Percentiles rank a stretch among this genome's conserved stretches.
phyloP scores from a whole-genome alignment of 129 eudicot genomes.

The Cynara cardunculus region DNA sequence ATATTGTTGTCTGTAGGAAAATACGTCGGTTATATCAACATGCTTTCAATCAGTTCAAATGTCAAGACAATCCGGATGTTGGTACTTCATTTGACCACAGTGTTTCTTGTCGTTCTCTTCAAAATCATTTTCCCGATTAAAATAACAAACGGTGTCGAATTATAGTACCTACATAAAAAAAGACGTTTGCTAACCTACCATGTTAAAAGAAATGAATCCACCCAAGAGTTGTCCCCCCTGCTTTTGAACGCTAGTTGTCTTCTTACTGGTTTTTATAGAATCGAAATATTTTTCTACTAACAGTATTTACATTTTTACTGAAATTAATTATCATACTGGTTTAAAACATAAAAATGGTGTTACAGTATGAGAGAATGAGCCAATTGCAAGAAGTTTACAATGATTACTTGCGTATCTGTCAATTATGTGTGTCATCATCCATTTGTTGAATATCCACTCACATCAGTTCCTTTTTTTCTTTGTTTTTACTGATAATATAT shows the following conservation, averaged over 20 bases:
- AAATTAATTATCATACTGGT: background rate
- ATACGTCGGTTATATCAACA: background rate
- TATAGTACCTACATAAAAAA: conserved; percentile 12
- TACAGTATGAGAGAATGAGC: background rate
- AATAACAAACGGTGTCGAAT: background rate
- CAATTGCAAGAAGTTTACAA: background rate
- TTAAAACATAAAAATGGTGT: too few relatives aligned
- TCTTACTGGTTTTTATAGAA: background rate
- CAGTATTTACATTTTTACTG: background rate
- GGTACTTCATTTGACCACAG: background rate
- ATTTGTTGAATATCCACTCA: background rate
- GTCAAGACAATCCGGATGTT: background rate
- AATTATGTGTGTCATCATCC: background rate
- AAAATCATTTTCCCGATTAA: background rate
- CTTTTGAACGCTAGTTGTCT: conserved; percentile 10
- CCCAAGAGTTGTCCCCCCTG: background rate
- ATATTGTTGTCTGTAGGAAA: background rate
- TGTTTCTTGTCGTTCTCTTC: background rate
- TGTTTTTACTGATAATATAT: background rate
- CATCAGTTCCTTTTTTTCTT: background rate
- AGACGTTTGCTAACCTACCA: conserved; percentile 18
- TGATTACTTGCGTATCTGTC: background rate
- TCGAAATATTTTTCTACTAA: background rate
- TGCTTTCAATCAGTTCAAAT: background rate
- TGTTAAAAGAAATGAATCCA: conserved; percentile 20